Base-by-base conservation (phyloP, 148 eudicot genomes). In the Selenicereus undatus region DNA sequence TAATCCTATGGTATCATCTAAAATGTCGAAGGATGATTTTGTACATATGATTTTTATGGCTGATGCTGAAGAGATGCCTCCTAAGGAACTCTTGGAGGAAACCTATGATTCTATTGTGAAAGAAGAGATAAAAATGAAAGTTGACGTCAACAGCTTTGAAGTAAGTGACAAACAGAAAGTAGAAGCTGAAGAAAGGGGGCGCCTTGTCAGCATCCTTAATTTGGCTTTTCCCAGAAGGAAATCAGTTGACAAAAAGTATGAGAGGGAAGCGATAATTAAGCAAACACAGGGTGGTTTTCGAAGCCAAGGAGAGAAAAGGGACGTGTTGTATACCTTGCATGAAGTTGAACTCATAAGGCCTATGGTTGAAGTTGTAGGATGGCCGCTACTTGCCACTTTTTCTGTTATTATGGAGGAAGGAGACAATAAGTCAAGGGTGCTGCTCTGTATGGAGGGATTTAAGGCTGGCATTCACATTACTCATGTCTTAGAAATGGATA, bases 381-480 rank as follows among this genome's bases (percentile, higher is more conserved):
- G 99, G 99, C 97, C 99, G 79, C 86, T 94, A 87, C 98, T 96
- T 77, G 99, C 99, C 29, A 92, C 97, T 79, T 91, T 93, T 87
- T 88, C 99, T 71, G 99, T 96, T 86, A 92, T 91, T 39, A 96
- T 96, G 99, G 99, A 91, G 85, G 98, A 96, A 88, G 91, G 93
- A 83, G 99, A 96, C 78, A 93, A 93, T 86, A 96, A 93, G 85
- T 84, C 93, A 45, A 92, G 94, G 86, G 88, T 96, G 85, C 80
- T 83, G 78, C 89, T 91, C 29, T 96, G 99, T 79, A 96, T 96
- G 99, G 99, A 96, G 81, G 99, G 99, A 76, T 96, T 93, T 79
- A 92, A 86, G 86, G 96, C 97, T 43, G 97, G 98, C 65, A 93
- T 96, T 88, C 93, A 90, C 87, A 93, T 96, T 79, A 92, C 99